These are phyloP conservation scores for Stenogyne calaminthoides DNA, from an alignment of 305 asterid genomes.

Conservation along the genomic window DNA sequence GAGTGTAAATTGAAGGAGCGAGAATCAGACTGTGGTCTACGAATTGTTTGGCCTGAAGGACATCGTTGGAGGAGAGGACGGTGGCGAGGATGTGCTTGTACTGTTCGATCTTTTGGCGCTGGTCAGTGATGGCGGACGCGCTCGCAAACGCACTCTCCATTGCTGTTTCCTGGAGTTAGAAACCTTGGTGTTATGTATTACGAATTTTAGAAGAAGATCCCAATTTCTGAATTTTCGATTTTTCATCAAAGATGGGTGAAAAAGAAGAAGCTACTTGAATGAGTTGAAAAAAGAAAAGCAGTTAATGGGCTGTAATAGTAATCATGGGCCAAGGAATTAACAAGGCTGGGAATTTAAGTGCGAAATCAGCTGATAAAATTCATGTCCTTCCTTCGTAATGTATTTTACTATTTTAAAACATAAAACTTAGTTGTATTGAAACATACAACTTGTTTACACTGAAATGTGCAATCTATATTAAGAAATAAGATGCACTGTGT, in stretches of 20 bases:
- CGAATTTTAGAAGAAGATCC: not conserved
- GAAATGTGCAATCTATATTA: no score
- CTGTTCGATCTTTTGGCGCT: slow-evolving; percentile 95
- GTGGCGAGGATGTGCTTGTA: slow-evolving; percentile 87
- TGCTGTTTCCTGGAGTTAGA: slow-evolving; percentile 3
- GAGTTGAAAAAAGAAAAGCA: no score
- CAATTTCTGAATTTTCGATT: not conserved
- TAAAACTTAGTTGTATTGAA: no score
- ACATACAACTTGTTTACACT: no score
- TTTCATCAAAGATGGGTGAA: not conserved
- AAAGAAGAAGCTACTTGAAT: no score
- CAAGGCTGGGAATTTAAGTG: no score
- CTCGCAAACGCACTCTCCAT: slow-evolving; percentile 91
- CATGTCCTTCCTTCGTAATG: no score
- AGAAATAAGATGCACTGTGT: no score
- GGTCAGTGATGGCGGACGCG: slow-evolving; percentile 91
- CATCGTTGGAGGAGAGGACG: slow-evolving; percentile 80
- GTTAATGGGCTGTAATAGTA: no score
- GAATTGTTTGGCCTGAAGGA: slow-evolving; percentile 68
- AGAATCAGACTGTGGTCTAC: slow-evolving; percentile 77
- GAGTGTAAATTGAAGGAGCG: not conserved
- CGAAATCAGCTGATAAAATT: no score
- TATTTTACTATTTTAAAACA: no score
- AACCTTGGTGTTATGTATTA: not conserved
- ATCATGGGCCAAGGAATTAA: no score